Conservation (phyloP, 1,139 yeast genomes). For the Blastobotrys capitulatus region DNA sequence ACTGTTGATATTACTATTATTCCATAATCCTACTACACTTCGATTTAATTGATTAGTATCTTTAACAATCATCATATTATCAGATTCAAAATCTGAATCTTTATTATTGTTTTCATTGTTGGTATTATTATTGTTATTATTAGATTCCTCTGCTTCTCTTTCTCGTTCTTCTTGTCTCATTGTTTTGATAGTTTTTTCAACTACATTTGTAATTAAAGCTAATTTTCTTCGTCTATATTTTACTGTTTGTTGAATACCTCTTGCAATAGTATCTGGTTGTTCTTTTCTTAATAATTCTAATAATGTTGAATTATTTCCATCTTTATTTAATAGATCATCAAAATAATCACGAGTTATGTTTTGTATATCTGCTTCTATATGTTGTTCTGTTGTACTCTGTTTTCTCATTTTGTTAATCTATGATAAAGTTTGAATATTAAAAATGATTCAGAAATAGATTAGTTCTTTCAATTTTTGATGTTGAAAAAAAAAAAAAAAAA, state of each 20-base stretch:
- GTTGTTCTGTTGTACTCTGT: background rate
- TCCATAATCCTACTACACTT: conserved; percentile 71
- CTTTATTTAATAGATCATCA: conserved; percentile 1
- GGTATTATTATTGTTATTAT: too few species aligned
- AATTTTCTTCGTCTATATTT: conserved; percentile 59
- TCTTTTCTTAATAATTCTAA: conserved; percentile 3
- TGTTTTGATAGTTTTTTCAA: conserved; percentile 47
- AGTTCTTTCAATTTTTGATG: too few species aligned
- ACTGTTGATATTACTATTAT: conserved; percentile 21
- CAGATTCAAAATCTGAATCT: conserved; percentile 35
- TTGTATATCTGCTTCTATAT: background rate
- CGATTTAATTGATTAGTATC: conserved; percentile 61
- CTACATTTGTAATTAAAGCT: conserved; percentile 49
- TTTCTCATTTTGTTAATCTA: background rate
- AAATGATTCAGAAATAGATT: background rate
- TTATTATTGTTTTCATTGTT: too few species aligned
- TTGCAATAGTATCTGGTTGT: background rate
- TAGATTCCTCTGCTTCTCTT: background rate
- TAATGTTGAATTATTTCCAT: background rate
- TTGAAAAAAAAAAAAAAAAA: background rate
- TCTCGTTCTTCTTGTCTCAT: conserved; percentile 41
- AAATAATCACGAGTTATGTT: background rate
- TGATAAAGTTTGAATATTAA: background rate
- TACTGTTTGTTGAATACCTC: conserved; percentile 6
- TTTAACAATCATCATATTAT: conserved; percentile 52